Evolutionary conservation across 805 yeast genomes (phyloP).

Genomic region (Myxozyma melibiosi): DNA sequence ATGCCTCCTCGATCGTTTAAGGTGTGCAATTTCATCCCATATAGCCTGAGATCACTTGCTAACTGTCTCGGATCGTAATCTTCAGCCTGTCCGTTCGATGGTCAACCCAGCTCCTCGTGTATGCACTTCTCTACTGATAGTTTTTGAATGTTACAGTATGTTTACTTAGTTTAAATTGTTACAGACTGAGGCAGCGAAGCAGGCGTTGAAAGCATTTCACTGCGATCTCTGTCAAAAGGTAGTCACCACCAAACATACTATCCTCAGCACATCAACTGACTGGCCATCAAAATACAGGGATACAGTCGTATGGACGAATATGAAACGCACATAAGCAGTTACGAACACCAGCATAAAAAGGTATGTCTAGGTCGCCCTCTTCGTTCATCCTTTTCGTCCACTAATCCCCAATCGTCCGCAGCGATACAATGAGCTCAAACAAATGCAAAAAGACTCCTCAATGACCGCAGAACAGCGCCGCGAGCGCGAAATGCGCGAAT

Average conservation of each 20-base stretch:
- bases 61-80: background rate
- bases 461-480: slow-evolving; percentile 14
- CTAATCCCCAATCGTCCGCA: background rate
- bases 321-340: slow-evolving; percentile 30
- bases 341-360: slow-evolving; percentile 34
- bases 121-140: background rate
- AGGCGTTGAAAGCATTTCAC: slow-evolving; percentile 28
- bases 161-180: background rate
- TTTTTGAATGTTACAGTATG: background rate
- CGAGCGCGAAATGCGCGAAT: slow-evolving; percentile 26
- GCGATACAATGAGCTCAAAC: slow-evolving; percentile 29
- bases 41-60: background rate
- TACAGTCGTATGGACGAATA: slow-evolving; percentile 34
- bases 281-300: slow-evolving; percentile 14
- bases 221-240: slow-evolving; percentile 35
- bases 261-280: background rate
- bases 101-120: slow-evolving; percentile 20
- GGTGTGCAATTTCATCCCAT: too few relatives aligned
- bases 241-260: background rate
- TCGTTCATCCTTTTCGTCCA: background rate
- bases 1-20: too few relatives aligned
- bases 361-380: background rate
- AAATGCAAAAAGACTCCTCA: slow-evolving; percentile 27
- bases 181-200: slow-evolving; percentile 34
- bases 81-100: slow-evolving; percentile 5